Base-by-base conservation (phyloP, 176 grass and related monocot species). In the Calamus simplicifolius region DNA sequence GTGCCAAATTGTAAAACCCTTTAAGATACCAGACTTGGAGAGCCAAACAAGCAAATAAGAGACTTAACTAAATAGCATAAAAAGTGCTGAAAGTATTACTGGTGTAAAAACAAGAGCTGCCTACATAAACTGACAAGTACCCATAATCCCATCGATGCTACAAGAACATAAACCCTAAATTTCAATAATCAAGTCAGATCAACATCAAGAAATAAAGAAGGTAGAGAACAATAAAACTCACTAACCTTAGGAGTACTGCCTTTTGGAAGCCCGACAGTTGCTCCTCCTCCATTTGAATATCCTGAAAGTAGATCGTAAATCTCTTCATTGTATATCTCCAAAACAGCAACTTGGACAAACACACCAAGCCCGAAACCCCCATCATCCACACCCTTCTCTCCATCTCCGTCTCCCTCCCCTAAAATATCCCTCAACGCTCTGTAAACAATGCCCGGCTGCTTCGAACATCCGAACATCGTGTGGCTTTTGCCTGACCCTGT, bases 281-380 rank as follows among this genome's bases (percentile, higher is more conserved):
- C 59, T 3, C 52, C 28, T 2, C 69, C 76, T 6, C 67, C 81
- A 54, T 80, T 69, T 8, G 61, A 57, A 29, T 73, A 56, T 18
- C 66, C 71, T 0, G 77, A 72, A 0, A 97, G 73, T 55, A 97
- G 52, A 80, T 97, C 92, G 16, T 97, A 97, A 52, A 97, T 75
- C 29, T 97, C 92, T 64, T 91, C 83, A 29, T 97, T 97, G 57
- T 91, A 97, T 12, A 97, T 91, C 75, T 97, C 92, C 0, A 97
- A 77, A 7, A 97, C 80, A 0, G 81, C 58, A 55, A 91, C 92
- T 68, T 87, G 76, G 1, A 97, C 87, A 3, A 88, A 91, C 3
- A 91, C 13, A 16, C 77, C 75, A 0, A 80, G 51, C 26, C 65
- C 75, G 16, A 95, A 81, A 1, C 73, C 79, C 6, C 69, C 66